Percentiles rank a stretch among this genome's conserved stretches.
phyloP scores from a whole-genome alignment of 129 eudicot species.

The Lactuca saligna region DNA sequence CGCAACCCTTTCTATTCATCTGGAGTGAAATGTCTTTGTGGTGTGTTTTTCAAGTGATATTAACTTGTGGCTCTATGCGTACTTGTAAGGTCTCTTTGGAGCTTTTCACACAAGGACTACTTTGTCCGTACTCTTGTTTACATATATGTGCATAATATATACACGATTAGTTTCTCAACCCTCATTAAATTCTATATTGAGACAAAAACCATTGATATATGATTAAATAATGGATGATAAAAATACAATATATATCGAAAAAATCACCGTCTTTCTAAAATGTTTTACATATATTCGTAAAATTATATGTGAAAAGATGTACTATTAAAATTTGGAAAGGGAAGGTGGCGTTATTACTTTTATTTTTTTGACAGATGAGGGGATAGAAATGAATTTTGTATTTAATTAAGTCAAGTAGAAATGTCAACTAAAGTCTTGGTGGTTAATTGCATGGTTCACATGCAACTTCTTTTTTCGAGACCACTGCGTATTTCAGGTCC shows the following conservation, averaged over 20 bases:
- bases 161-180: too few relatives aligned
- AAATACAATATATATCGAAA: too few relatives aligned
- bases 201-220: too few relatives aligned
- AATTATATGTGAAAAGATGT: too few relatives aligned
- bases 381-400: background rate
- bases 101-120: conserved; percentile 29
- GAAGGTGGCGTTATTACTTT: background rate
- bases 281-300: background rate
- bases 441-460: conserved; percentile 35
- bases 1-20: conserved; percentile 92
- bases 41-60: conserved; percentile 23
- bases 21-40: conserved; percentile 29
- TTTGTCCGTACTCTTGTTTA: conserved; percentile 32
- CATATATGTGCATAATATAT: background rate
- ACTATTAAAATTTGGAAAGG: too few relatives aligned
- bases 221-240: too few relatives aligned
- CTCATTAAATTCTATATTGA: too few relatives aligned
- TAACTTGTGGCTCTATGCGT: conserved; percentile 26
- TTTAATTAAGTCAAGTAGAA: background rate
- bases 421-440: conserved; percentile 15
- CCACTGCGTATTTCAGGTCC: conserved; percentile 7
- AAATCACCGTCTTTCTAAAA: background rate
- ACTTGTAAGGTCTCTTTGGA: conserved; percentile 28
- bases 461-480: conserved; percentile 19
- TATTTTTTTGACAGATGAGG: background rate